Conservation (phyloP, 2,329 filamentous ascomycete genomes). For the Ceratocystis variospora region DNA sequence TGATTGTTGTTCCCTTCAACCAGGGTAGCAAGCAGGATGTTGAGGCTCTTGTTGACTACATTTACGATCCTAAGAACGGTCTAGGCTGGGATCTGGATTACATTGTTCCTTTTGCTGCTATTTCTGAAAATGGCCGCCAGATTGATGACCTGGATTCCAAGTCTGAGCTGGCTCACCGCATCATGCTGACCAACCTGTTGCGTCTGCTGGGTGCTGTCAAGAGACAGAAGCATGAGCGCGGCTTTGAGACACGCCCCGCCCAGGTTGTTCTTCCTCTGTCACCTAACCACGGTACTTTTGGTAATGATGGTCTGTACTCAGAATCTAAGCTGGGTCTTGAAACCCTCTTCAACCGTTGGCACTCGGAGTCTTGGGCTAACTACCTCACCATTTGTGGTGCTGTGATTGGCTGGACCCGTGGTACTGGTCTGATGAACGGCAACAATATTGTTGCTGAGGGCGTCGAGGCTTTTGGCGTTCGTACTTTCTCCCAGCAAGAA, state of each 20-base stretch:
- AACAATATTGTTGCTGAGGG: constrained; percentile 97
- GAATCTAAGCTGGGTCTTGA: constrained; percentile 96
- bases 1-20: constrained; percentile 98
- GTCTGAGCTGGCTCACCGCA: constrained; percentile 92
- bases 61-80: constrained; percentile 91
- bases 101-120: constrained; percentile 91
- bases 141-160: constrained; percentile 95
- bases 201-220: constrained; percentile 86
- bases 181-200: constrained; percentile 96
- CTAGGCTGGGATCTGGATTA: constrained; percentile 97
- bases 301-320: constrained; percentile 93
- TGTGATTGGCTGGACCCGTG: constrained; percentile 97
- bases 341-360: constrained; percentile 96
- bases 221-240: constrained; percentile 71
- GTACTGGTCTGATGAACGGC: constrained; percentile 91
- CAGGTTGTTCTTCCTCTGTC: constrained; percentile 93
- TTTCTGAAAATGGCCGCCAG: constrained; percentile 93
- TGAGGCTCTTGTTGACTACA: constrained; percentile 84
- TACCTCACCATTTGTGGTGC: constrained; percentile 97
- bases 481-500: constrained; percentile 97
- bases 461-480: constrained; percentile 89
- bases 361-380: constrained; percentile 92
- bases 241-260: constrained; percentile 87
- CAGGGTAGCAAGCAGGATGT: constrained; percentile 97
- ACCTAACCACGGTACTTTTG: constrained; percentile 96